Evolutionary conservation across 164 flowering plant genomes (phyloP), one percentile per base, ranked within the genome.

Genomic region (Buxus sempervirens): DNA sequence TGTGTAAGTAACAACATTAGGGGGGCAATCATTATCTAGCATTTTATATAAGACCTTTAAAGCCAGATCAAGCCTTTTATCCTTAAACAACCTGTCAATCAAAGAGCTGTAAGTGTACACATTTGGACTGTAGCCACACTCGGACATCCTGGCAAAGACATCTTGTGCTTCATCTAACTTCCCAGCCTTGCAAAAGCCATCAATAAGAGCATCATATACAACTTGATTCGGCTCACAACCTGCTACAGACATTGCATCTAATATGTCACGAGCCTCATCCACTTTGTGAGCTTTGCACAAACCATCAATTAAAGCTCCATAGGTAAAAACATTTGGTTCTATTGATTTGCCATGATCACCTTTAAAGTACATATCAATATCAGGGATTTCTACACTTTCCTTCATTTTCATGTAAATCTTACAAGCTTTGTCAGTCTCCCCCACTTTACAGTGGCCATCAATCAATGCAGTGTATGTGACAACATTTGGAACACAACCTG

Each of bases 281-380:
- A 91, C 89, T 71, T 80, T 85, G 79, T 88, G 88, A 32, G 82
- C 82, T 82, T 91, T 91, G 84, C 97, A 94, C 69, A 94, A 78
- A 68, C 98, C 98, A 84, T 91, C 94, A 58, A 91, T 80, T 71
- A 94, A 74, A 66, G 97, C 98, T 60, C 98, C 98, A 81, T 88
- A 88, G 5, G 98, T 94, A 65, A 80, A 76, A 73, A 90, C 88
- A 76, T 91, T 90, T 54, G 96, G 97, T 68, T 81, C 85, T 54
- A 66, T 77, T 9, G 54, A 51, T 21, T 67, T 73, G 49, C 72
- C 56, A 51, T 67, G 79, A 55, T 67, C 71, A 68, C 70, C 57
- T 62, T 49, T 75, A 56, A 93, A 93, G 72, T 88, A 89, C 72
- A 76, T 77, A 64, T 88, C 86, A n/a, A 87, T 76, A 78, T 83